A percentile compares a stretch with the other conserved stretches of the same genome.
Evolutionary conservation across 176 grass and related monocot species (phyloP).

Genomic region (Paspalum vaginatum): DNA sequence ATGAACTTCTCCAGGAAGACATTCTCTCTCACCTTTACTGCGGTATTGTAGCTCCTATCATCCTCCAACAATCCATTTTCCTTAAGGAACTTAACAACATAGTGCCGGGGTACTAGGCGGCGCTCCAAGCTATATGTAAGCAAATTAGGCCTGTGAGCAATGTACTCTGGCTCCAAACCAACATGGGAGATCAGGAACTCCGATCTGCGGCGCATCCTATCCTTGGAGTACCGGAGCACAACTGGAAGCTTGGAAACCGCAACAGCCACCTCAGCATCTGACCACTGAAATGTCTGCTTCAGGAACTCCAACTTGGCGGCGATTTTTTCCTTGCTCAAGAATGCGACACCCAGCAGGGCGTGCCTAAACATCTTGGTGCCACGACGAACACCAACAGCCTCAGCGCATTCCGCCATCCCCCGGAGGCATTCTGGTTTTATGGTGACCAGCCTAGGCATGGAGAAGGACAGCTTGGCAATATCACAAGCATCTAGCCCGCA

Average conservation of each 20-base stretch:
- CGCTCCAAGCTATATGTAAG: slow-evolving; percentile 61
- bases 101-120: slow-evolving; percentile 51
- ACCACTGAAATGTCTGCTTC: slow-evolving; percentile 48
- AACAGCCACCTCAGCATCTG: slow-evolving; percentile 45
- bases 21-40: slow-evolving; percentile 44
- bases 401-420: slow-evolving; percentile 18
- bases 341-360: slow-evolving; percentile 37
- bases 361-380: slow-evolving; percentile 48
- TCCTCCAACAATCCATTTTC: slow-evolving; percentile 41
- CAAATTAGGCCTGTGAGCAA: slow-evolving; percentile 51
- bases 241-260: slow-evolving; percentile 44
- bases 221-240: slow-evolving; percentile 48
- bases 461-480: slow-evolving; percentile 45
- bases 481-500: slow-evolving; percentile 49
- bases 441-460: slow-evolving; percentile 46
- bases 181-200: slow-evolving; percentile 55
- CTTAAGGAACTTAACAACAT: slow-evolving; percentile 58
- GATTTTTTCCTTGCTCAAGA: slow-evolving; percentile 52
- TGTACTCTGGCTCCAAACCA: slow-evolving; percentile 36
- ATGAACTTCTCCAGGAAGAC: slow-evolving; percentile 62
- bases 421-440: slow-evolving; percentile 34
- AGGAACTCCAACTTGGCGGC: slow-evolving; percentile 42
- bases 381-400: slow-evolving; percentile 40
- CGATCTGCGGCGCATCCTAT: slow-evolving; percentile 37
- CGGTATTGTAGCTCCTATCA: slow-evolving; percentile 44